phyloP scores from a whole-genome alignment of 768 basidiomycete species.

The Obba rivulosa region DNA sequence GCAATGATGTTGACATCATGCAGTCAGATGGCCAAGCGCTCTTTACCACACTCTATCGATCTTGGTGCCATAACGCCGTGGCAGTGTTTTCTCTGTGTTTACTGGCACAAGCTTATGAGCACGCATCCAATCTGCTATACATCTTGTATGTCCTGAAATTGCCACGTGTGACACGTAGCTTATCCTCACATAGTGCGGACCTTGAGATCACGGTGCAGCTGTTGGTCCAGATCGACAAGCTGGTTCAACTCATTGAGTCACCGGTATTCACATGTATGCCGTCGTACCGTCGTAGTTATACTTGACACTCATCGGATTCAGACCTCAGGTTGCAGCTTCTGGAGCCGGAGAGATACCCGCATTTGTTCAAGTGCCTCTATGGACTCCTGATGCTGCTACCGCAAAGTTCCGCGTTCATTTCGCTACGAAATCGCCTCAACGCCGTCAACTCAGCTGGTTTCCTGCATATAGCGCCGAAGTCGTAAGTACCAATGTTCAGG shows the following conservation, averaged over 20 bases:
- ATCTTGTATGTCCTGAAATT: conserved; percentile 67
- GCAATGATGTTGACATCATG: background rate
- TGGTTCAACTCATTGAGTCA: conserved; percentile 96
- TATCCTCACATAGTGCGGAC: conserved; percentile 62
- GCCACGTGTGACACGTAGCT: background rate
- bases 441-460: conserved; percentile 95
- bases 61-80: conserved; percentile 98
- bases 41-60: conserved; percentile 90
- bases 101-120: conserved; percentile 97
- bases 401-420: conserved; percentile 94
- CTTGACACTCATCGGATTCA: conserved; percentile 22
- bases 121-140: conserved; percentile 91
- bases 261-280: conserved; percentile 93
- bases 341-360: conserved; percentile 94
- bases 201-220: conserved; percentile 94
- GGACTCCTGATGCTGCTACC: conserved; percentile 95
- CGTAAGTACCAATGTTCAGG: conserved; percentile 41
- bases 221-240: conserved; percentile 93
- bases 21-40: conserved; percentile 95
- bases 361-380: conserved; percentile 96
- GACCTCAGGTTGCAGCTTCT: conserved; percentile 89
- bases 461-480: conserved; percentile 81
- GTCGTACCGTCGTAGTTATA: background rate
- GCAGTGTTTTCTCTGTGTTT: conserved; percentile 95
- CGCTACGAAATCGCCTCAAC: conserved; percentile 87